Percentiles rank a stretch among this genome's conserved stretches.
Conservation (phyloP, 768 basidiomycete genomes). For the Tylopilus sp. region DNA sequence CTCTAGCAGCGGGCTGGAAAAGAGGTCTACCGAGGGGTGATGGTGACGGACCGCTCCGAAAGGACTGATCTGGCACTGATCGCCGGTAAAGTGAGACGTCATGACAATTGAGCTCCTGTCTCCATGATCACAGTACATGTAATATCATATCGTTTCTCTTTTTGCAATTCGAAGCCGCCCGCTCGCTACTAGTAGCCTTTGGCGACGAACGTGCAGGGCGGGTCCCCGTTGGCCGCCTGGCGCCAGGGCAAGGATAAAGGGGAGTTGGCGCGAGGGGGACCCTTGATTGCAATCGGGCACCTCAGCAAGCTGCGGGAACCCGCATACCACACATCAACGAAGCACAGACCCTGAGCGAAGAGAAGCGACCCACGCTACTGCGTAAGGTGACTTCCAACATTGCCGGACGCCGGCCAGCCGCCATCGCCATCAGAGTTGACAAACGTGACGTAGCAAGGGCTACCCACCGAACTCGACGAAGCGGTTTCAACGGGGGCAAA, state of each 20-base stretch:
- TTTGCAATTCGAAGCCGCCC: conserved; percentile 13
- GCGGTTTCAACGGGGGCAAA: not conserved
- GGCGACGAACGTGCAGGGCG: conserved; percentile 5
- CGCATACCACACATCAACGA: conserved; percentile 9
- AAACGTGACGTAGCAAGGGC: conserved; percentile 12
- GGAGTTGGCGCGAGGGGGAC: conserved; percentile 1
- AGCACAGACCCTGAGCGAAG: conserved; percentile 17
- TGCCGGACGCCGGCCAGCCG: conserved; percentile 8
- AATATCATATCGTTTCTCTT: conserved; percentile 8
- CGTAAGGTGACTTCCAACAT: conserved; percentile 9
- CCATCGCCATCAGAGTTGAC: conserved; percentile 7
- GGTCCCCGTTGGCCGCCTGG: conserved; percentile 3
- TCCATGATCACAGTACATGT: conserved; percentile 22
- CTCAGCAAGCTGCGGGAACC: conserved; percentile 2
- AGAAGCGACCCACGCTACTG: conserved; percentile 16
- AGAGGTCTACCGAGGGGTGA: conserved; percentile 21
- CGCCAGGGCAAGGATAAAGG: conserved; percentile 13
- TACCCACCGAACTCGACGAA: conserved; percentile 2
- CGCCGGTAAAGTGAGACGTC: conserved; percentile 13
- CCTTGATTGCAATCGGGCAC: conserved; percentile 18
- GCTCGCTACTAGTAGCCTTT: not conserved
- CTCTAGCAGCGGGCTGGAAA: conserved; percentile 33
- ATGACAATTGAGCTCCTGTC: conserved; percentile 19
- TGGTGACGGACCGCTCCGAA: conserved; percentile 26
- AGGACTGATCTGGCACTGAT: conserved; percentile 27